Evolutionary conservation across 331 rosid species (phyloP), one percentile per base, ranked within the genome.

Genomic region (Ulmus americana): DNA sequence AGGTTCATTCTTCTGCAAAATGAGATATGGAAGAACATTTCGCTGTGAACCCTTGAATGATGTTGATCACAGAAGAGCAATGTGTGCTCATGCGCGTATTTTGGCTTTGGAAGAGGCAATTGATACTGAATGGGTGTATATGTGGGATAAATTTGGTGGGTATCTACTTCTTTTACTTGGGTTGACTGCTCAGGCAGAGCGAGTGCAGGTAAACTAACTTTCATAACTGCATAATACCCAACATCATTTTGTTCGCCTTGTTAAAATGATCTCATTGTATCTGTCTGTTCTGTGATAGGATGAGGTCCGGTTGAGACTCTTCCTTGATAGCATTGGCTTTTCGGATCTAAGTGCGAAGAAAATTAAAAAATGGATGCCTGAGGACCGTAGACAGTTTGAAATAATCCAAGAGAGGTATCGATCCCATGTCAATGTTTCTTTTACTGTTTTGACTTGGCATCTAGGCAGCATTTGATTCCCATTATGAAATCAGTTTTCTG

Each of bases 81-180:
- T 87, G 95, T 90, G 97, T 84, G 95, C 99, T 79, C 99, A 94
- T 79, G 99, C 99, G 41, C 95, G 99, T 48, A 89, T 94, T 74
- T 81, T 94, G 85, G 95, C 86, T 67, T 79, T 94, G 68, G 99
- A 94, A 78, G 99, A 94, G 88, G 95, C 99, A 48, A 86, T 94
- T 75, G 99, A 94, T 78, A 94, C 97, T 20, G 99, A 94, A 68
- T 94, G 99, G 99, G 99, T 94, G 49, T 94, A 94, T 81, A 94
- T 94, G 99, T 94, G 99, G 99, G 99, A 94, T 80, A 94, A 90
- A 74, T 94, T 94, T 81, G 99, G 99, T 70, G 99, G 99, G 64
- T 94, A 94, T 85, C 79, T 94, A 64, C 97, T 94, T 76, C 84
- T 94, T 81, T 76, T 94, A 76, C 95, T 94, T 76, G 99, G 97